Percentiles rank a stretch among this genome's conserved stretches.
phyloP scores from a whole-genome alignment of 179 eudicot genomes.

The Vitellaria paradoxa region DNA sequence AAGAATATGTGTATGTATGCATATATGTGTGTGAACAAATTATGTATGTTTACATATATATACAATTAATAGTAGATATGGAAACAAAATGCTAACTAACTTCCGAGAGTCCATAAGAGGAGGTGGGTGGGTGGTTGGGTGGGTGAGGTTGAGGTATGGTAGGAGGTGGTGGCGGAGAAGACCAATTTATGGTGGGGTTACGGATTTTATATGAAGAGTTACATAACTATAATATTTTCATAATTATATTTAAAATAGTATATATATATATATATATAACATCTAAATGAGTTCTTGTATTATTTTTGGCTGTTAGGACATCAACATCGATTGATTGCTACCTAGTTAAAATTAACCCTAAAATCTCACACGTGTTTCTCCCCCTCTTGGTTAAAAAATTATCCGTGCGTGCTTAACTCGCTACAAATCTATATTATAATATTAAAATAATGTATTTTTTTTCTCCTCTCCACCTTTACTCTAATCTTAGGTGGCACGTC shows the following conservation, averaged over 20 bases:
- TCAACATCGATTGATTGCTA: conserved; percentile 12
- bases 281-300: background rate
- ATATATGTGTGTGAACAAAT: background rate
- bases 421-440: too few relatives aligned
- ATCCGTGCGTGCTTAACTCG: background rate
- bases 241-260: too few relatives aligned
- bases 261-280: too few relatives aligned
- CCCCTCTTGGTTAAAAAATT: conserved; percentile 14
- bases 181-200: background rate
- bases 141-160: conserved; percentile 7
- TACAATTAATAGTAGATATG: background rate
- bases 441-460: too few relatives aligned
- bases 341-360: background rate
- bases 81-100: conserved; percentile 8
- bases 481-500: too few relatives aligned
- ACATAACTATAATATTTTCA: too few relatives aligned
- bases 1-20: conserved; percentile 17
- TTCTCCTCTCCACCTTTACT: too few relatives aligned
- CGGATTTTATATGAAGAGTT: too few relatives aligned
- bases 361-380: conserved; percentile 2
- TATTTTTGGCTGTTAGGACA: conserved; percentile 10
- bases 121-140: background rate
- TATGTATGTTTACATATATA: background rate
- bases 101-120: background rate
- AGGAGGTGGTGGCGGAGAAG: background rate